phyloP scores from a whole-genome alignment of 371 early-diverging fungal genomes.

The Globomyces sp. region DNA sequence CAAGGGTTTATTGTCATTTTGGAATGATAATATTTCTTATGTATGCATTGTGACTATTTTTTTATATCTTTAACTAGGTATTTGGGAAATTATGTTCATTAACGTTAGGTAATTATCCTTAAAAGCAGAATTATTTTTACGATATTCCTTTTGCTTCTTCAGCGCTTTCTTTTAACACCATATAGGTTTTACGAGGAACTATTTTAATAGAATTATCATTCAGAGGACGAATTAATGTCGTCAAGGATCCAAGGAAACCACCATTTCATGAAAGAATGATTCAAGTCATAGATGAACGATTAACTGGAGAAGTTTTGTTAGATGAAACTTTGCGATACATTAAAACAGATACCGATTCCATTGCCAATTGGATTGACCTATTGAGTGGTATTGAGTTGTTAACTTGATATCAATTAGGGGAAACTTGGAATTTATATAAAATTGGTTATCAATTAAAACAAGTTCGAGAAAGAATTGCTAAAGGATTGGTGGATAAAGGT shows the following conservation, averaged over 20 bases:
- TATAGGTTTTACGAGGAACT: slow-evolving; percentile 72
- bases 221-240: slow-evolving; percentile 81
- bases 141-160: slow-evolving; percentile 10
- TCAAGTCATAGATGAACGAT: slow-evolving; percentile 75
- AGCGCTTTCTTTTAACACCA: neutral
- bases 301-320: slow-evolving; percentile 92
- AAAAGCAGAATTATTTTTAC: too few species aligned
- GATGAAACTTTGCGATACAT: slow-evolving; percentile 92
- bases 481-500: slow-evolving; percentile 97
- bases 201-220: slow-evolving; percentile 94
- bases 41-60: slow-evolving; percentile 31
- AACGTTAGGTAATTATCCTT: too few species aligned
- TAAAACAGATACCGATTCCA: slow-evolving; percentile 62
- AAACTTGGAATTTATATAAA: slow-evolving; percentile 97
- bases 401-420: slow-evolving; percentile 57
- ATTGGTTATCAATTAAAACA: slow-evolving; percentile 96
- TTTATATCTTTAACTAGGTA: neutral
- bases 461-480: slow-evolving; percentile 93
- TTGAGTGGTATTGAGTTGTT: slow-evolving; percentile 75
- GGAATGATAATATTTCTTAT: slow-evolving; percentile 98
- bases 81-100: too few species aligned
- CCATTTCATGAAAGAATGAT: slow-evolving; percentile 79
- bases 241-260: slow-evolving; percentile 80
- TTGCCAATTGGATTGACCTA: slow-evolving; percentile 93
- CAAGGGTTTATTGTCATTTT: slow-evolving; percentile 94